Evolutionary conservation across 352 stramenopile genomes (phyloP), one percentile per base, ranked within the genome.

Genomic region (Blastocystis sp.): DNA sequence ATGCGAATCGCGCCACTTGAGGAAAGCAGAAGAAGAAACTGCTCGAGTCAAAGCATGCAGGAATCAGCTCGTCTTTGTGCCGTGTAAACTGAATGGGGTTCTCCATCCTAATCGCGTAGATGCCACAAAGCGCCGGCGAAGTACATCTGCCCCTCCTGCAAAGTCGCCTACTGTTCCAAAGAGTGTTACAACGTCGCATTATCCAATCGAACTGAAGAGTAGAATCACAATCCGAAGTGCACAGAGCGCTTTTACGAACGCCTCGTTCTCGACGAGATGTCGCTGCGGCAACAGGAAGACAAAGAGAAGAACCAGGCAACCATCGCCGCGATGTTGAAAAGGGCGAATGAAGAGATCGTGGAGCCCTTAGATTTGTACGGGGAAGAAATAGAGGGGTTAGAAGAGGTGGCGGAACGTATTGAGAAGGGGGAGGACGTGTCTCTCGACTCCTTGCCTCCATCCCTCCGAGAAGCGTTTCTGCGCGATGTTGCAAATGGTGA

Each of bases 141-240:
- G 65, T 87, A 87, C n/a, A 38, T 87, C 38, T 87, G 77, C 54
- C 77, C 77, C 10, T 17, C 69, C 11, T 87, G 77, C 59, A 87
- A 87, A 38, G 19, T 77, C 10, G 77, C 62, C 34, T 87, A 87
- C 63, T 87, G 77, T 52, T 87, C 77, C 45, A 43, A 34, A 21
- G 42, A 87, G 21, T 87, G 77, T 21, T 87, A 78, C 45, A 76
- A 45, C 17, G 77, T 87, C 38, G 52, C n/a, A 52, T 52, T 57
- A n/a, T 42, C 17, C 14, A 11, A n/a, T 87, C 19, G 57, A 17
- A 38, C 21, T 76, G 48, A 84, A 10, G n/a, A 21, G 19, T 87
- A 87, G 77, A 87, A 87, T 63, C 77, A 87, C 42, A 77, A 77
- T 78, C 19, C 62, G 17, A 78, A 74, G 10, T 87, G 77, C 42